These are phyloP conservation scores for Glaciozyma martinii DNA, from an alignment of 768 basidiomycete genomes.

Conservation along the genomic window DNA sequence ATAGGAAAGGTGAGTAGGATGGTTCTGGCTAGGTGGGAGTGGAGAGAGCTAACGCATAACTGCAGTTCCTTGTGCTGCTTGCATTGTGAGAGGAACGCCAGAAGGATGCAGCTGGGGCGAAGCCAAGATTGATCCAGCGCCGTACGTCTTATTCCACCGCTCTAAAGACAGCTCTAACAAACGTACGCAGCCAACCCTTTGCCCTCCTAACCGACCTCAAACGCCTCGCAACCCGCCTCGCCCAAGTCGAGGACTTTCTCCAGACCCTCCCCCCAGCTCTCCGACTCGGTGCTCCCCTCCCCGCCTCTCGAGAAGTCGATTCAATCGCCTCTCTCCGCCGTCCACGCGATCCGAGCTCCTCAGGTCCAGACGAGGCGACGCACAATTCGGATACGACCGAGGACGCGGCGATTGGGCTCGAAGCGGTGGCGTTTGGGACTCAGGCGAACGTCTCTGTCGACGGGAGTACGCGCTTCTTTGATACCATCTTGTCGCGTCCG, in stretches of 20 bases:
- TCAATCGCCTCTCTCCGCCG: neutral
- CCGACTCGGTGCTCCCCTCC: neutral
- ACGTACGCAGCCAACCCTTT: slow-evolving; percentile 16
- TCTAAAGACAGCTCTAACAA: neutral
- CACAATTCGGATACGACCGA: neutral
- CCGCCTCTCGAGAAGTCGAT: neutral
- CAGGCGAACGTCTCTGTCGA: neutral
- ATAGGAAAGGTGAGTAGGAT: neutral
- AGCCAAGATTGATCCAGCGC: slow-evolving; percentile 29
- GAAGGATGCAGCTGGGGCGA: slow-evolving; percentile 26
- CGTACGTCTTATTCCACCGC: neutral
- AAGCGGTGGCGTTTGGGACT: neutral
- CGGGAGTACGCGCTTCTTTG: neutral
- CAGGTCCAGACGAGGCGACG: neutral
- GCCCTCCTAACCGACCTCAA: slow-evolving; percentile 21
- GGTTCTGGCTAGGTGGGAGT: neutral
- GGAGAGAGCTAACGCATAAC: neutral
- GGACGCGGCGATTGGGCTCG: neutral
- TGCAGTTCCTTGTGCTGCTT: slow-evolving; percentile 20
- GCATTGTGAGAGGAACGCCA: slow-evolving; percentile 18
- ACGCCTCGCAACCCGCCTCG: slow-evolving; percentile 9
- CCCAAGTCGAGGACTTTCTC: slow-evolving; percentile 19
- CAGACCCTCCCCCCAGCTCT: slow-evolving; percentile 21
- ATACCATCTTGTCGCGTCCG: neutral
- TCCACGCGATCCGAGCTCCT: neutral